Evolutionary conservation across 1,284 basidiomycete species (phyloP), one percentile per base, ranked within the genome.

Genomic region (Puccinia novopanici): DNA sequence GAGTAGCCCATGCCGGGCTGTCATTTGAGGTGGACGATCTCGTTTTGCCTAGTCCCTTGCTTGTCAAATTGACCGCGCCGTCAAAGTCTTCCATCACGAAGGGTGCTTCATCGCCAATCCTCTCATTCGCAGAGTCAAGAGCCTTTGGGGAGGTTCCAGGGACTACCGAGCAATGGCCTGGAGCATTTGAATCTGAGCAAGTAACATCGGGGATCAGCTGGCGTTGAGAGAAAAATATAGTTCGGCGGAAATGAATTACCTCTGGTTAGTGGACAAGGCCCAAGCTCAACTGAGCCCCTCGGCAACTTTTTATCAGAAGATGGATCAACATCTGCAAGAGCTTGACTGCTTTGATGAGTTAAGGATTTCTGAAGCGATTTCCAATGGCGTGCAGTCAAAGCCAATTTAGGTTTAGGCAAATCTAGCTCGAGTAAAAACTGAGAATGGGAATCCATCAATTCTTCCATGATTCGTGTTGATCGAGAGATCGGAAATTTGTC

Each of bases 381-480:
- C 67, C 75, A 78, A 42, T 61, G 59, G 24, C 61, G 61, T 22
- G 63, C 37, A 6, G 65, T 81, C 42, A 45, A 45, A 27, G 89
- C 88, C 12, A 90, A 85, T 65, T 93, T 88, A 0, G 90, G 89
- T 37, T 87, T 86, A 0, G 95, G 93, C 50, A 97, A 88, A 85
- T 98, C 95, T 84, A 95, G 91, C 65, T 89, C 82, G 0, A 88
- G 89, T n/a, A 95, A 86, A 92, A 93, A 98, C 0, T 91, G 90
- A 42, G 88, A 88, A 83, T 93, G 89, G 76, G 89, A 90, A 81
- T 88, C 88, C 87, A 93, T 87, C 5, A 91, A 89, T 34, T 88
- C 87, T 3, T 89, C 87, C n/a, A 90, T 86, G 15, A 93, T 87
- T 0, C 87, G 84, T 19, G 88, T 87, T 0, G 89, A 91, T 2